Evolutionary conservation across 805 yeast species (phyloP), one percentile per base, ranked within the genome.

Genomic region (Kazachstania kunashirensis): DNA sequence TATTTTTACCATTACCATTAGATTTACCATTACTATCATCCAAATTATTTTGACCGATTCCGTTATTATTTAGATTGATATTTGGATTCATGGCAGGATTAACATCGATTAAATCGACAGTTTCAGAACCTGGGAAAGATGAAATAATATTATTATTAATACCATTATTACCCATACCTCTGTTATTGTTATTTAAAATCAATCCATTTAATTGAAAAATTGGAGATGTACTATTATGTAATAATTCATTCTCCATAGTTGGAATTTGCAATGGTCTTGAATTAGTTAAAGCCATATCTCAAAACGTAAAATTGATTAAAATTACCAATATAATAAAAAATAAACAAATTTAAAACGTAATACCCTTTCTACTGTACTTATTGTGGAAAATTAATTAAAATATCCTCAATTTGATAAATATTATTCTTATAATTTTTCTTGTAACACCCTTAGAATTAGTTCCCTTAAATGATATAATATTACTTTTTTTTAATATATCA

Each of bases 181-280:
- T 25, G 15, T 25, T 25, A 25, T 25, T 25, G 13, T 6, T 25
- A n/a, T 39, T 30, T 16, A 30, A 19, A 11, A 47, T 56, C 18
- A 55, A 37, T 5, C 55, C 40, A 37, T 50, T 50, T 18, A 58
- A 53, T 32, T 53, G 57, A 28, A 56, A 57, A 19, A 56, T 47
- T 7, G 61, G 62, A 6, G 61, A 57, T 6, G 53, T 49, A n/a
- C 49, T 47, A 31, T 57, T 58, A 34, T 53, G 55, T 6, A 58
- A 41, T 6, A 54, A 36, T 28, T 55, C 63, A 38, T 50, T 52
- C 34, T 64, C 68, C 39, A 61, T 20, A 9, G 56, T 52, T 28
- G 77, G 72, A 47, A 74, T 63, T 24, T 68, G 72, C 36, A 73
- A 66, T 19, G 80, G 80, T 67, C 79, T 73, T 65, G 78, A 70